Evolutionary conservation across 495 filamentous ascomycete genomes (phyloP).

Genomic region (Penicillium dipodomyicola): DNA sequence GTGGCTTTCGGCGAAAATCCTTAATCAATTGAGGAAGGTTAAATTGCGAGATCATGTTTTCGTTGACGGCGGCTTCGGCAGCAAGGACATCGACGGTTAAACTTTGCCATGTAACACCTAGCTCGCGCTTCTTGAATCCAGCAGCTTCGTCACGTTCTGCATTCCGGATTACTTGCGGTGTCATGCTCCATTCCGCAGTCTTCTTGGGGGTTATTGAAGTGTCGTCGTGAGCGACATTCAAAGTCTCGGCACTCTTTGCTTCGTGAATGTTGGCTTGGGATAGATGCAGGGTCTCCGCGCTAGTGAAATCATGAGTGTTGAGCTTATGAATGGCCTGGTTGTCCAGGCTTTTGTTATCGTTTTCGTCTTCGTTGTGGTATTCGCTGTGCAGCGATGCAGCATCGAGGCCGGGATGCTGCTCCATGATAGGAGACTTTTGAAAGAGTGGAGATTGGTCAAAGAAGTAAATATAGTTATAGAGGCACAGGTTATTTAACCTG

Average conservation of each 20-base stretch:
- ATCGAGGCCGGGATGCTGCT: slow-evolving; percentile 7
- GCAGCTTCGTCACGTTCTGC: slow-evolving; percentile 43
- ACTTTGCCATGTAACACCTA: slow-evolving; percentile 56
- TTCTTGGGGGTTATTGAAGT: slow-evolving; percentile 18
- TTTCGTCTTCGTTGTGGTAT: slow-evolving; percentile 2
- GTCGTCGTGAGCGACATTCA: slow-evolving; percentile 3
- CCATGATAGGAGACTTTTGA: slow-evolving; percentile 8
- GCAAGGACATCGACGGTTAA: slow-evolving; percentile 40
- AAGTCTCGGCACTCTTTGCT: slow-evolving; percentile 18
- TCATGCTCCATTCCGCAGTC: slow-evolving; percentile 39
- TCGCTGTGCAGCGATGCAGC: slow-evolving; percentile 11
- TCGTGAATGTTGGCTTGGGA: slow-evolving; percentile 17
- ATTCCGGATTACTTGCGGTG: slow-evolving; percentile 41
- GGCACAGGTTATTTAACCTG: neutral
- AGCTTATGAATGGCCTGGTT: slow-evolving; percentile 1
- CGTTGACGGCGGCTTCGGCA: slow-evolving; percentile 48
- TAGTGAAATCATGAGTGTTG: slow-evolving; percentile 9
- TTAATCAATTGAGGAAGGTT: slow-evolving; percentile 43
- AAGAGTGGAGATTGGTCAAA: slow-evolving; percentile 14
- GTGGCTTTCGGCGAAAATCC: slow-evolving; percentile 35
- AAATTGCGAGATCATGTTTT: slow-evolving; percentile 55
- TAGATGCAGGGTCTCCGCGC: slow-evolving; percentile 14
- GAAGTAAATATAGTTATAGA: neutral
- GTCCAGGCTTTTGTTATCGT: neutral
- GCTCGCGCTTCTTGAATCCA: slow-evolving; percentile 42